Base-by-base conservation (phyloP, 371 early-diverging fungal species). In the Thermomucor indicae-seudaticae region DNA sequence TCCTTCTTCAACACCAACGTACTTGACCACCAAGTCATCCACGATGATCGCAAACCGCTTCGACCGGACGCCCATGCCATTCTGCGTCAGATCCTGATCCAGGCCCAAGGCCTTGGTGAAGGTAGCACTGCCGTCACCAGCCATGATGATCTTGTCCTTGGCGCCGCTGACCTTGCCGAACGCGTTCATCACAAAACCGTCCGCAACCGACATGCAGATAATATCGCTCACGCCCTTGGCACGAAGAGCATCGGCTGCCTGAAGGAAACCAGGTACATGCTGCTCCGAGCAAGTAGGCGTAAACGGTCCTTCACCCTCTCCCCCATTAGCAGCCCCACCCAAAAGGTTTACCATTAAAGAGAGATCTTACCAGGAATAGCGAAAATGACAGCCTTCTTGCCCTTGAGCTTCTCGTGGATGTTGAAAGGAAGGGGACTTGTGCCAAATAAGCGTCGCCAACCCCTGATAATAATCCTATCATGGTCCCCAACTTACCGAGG, bases 261-360 rank as follows among this genome's bases (percentile, higher is more conserved):
- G 44, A 38, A 81, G 53, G 54, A 72, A 80, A 22, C 76, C 84
- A 6, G 92, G 92, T 39, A 90, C 73, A 52, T 92, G 91, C 47
- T 67, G 52, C 57, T 83, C 83, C 20, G 84, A 82, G 70, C 92
- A 91, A n/a, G 86, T 81, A 5, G 91, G 90, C 4, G 90, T 88
- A 58, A 88, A 89, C 20, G 90, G 87, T 14, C 84, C 67, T 65
- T 28, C 31, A 5, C 3, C n/a, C n/a, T n/a, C n/a, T n/a, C n/a
- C n/a, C n/a, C n/a, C n/a, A n/a, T n/a, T n/a, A n/a, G n/a, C n/a
- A n/a, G n/a, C n/a, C n/a, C n/a, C n/a, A n/a, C n/a, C n/a, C n/a
- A n/a, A n/a, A n/a, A n/a, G n/a, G n/a, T n/a, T n/a, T n/a, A n/a
- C 7, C 7, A 32, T 32, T 5, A 5, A 16, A 14, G 37, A 16